Base-by-base conservation (phyloP, 345 rosid species). In the Erysimum cheiranthoides region DNA sequence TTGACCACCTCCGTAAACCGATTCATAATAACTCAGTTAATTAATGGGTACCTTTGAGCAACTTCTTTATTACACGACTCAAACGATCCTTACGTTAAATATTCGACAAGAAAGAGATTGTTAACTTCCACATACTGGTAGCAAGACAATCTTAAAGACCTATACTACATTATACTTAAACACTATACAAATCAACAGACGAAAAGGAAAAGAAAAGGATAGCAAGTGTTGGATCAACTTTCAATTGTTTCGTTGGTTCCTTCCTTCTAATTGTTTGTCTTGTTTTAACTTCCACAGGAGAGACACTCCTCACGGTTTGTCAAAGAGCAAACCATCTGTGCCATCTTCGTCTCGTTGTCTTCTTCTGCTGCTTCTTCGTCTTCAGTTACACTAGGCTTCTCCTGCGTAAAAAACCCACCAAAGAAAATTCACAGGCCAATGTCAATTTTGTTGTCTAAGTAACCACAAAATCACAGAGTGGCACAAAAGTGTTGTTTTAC, bases 241-340 rank as follows among this genome's bases (percentile, higher is more conserved):
- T 12, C 2, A 40, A 11, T 4, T 11, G n/a, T 40, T 40, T 40
- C 5, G 45, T 40, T 40, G 11, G n/a, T 13, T 40, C 45, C n/a
- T 39, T 39, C 28, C 25, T 21, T 21, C 25, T 21, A 2, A 16
- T 8, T 31, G 53, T 42, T 70, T 31, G 56, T 17, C 1, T 49
- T 70, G 66, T 31, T 49, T 78, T 73, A 93, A 79, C 97, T 87
- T 72, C 96, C 96, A 63, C 97, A 94, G 56, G 96, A 82, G 80
- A 90, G 50, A 88, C 98, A 94, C 2, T 94, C 97, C 3, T 94
- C 97, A 14, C 87, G 88, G 62, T 88, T 95, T 32, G 90, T 82
- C 25, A 95, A 81, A 63, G 97, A 95, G 82, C 99, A 92, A 59
- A 92, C 96, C 89, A 94, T 82, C 62, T 90, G 88, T 38, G 93